Evolutionary conservation across 306 rosid genomes (phyloP).

Genomic region (Cicer yamashitae): DNA sequence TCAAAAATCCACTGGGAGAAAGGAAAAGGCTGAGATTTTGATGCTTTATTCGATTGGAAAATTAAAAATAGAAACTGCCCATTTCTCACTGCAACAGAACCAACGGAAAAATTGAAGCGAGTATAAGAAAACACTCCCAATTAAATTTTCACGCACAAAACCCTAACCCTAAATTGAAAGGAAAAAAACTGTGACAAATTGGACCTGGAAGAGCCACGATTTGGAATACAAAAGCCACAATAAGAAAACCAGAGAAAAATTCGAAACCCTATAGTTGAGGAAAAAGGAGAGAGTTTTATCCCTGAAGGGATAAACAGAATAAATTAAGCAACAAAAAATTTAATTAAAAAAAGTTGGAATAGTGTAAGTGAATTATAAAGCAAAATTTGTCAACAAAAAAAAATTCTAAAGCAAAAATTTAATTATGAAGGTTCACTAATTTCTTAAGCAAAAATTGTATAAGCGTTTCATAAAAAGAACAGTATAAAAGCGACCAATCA

Average conservation of each 20-base stretch:
- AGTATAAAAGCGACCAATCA: too few relatives aligned
- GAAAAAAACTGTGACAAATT: conserved; percentile 28
- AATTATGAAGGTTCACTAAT: too few relatives aligned
- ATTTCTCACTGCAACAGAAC: conserved; percentile 22
- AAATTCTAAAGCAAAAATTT: background rate
- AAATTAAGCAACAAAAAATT: background rate
- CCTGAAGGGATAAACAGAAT: conserved; percentile 26
- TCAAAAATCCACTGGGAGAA: conserved; percentile 15
- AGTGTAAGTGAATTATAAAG: background rate
- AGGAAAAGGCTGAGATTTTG: conserved; percentile 29
- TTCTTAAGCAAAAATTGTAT: too few relatives aligned
- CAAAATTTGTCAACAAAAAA: too few relatives aligned
- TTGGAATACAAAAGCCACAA: conserved; percentile 41
- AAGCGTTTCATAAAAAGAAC: too few relatives aligned
- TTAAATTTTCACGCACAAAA: conserved; percentile 52
- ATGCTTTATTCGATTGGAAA: conserved; percentile 30
- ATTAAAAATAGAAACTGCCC: conserved; percentile 36
- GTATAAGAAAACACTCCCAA: conserved; percentile 31
- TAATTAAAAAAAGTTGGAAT: background rate
- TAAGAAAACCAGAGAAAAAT: conserved; percentile 17
- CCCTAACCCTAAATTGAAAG: conserved; percentile 54
- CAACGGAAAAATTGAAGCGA: conserved; percentile 23
- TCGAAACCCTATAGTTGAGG: conserved; percentile 62
- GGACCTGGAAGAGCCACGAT: conserved; percentile 44
- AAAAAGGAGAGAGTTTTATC: conserved; percentile 62